Base-by-base conservation (phyloP, 1,284 basidiomycete genomes). In the Rhodotorula sp. region DNA sequence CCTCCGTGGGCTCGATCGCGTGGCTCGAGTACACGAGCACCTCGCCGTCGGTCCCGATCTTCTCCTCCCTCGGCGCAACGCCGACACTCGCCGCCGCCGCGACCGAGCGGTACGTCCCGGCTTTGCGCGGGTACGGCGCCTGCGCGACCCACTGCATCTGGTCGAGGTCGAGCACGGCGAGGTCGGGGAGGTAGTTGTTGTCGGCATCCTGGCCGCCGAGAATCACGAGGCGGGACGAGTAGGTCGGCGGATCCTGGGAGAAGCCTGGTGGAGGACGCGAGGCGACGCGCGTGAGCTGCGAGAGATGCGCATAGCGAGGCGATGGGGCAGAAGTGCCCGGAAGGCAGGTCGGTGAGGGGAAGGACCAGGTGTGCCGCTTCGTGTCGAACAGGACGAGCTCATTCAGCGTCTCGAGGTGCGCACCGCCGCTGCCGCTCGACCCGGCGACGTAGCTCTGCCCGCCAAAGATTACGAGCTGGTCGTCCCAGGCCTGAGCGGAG, bases 71-170 rank as follows among this genome's bases (percentile, higher is more conserved):
- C 19, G 72, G 73, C 4, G 42, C 64, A 23, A 67, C 63, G 7
- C 61, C 61, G 4, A 65, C 42, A 14, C 19, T 12, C 23, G 63
- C 61, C 1, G 48, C 23, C n/a, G 93, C 89, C 0, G 92, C 91
- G n/a, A 95, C 91, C 75, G 90, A 92, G 67, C 93, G 89, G 81
- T 97, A 97, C 0, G 92, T 93, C 8, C 93, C 93, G 77, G 91
- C 93, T 81, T 94, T 92, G 25, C 91, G 86, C 9, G 91, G 90
- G 77, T 92, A 93, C 72, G 89, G 89, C 44, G 88, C 87, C 34
- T 88, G 86, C 77, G 89, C 88, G 0, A 91, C 86, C 93, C 94
- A 97, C 1, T 86, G 83, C 77, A 86, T 87, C 12, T 83, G 81
- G 34, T 85, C 80, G 45, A 97, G 85, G 80, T 97, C 91, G 77